A percentile compares a stretch with the other conserved stretches of the same genome.
Evolutionary conservation across 176 grass and related monocot genomes (phyloP).

Genomic region (Lolium perenne): DNA sequence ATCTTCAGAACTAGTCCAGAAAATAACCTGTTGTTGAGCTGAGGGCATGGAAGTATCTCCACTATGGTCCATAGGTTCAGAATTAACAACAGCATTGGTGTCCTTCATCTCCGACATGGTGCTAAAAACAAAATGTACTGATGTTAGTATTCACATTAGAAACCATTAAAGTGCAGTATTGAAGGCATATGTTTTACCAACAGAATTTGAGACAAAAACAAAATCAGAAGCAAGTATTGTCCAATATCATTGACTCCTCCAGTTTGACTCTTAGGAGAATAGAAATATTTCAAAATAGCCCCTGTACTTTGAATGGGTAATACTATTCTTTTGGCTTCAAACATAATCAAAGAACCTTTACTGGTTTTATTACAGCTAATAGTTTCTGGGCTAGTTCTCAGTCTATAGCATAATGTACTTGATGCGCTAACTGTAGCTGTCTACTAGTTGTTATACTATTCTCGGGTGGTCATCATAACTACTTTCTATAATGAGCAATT

Average conservation of each 20-base stretch:
- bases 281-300: background rate
- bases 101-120: constrained; percentile 58
- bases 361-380: background rate
- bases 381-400: background rate
- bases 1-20: constrained; percentile 18
- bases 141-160: constrained; percentile 9
- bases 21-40: constrained; percentile 75
- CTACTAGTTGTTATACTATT: background rate
- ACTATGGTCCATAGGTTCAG: constrained; percentile 67
- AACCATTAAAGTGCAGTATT: background rate
- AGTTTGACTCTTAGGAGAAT: background rate
- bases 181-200: background rate
- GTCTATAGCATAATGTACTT: background rate
- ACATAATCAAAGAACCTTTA: constrained; percentile 12
- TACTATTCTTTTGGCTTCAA: background rate
- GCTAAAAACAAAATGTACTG: constrained; percentile 14
- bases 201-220: background rate
- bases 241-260: background rate
- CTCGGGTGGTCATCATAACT: background rate
- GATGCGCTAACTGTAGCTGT: background rate
- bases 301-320: background rate
- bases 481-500: background rate
- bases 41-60: constrained; percentile 71
- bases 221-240: constrained; percentile 27
- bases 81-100: constrained; percentile 39